Evolutionary conservation across 768 basidiomycete genomes (phyloP).

Genomic region (Suillus subluteus): DNA sequence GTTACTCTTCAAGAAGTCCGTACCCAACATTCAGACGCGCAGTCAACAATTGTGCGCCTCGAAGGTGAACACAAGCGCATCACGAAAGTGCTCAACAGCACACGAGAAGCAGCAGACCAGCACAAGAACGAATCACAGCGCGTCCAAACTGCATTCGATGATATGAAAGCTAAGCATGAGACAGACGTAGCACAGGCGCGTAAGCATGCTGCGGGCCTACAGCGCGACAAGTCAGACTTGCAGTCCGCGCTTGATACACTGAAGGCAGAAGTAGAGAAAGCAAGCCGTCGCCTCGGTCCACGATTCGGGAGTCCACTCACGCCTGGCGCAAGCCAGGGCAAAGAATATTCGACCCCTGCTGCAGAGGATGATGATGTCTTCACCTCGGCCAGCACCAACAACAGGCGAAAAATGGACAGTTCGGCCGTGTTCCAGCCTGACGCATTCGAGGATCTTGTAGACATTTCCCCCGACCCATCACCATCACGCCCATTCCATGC

Average conservation of each 20-base stretch:
- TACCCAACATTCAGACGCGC: constrained; percentile 65
- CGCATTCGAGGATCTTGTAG: constrained; percentile 47
- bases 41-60: constrained; percentile 65
- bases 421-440: constrained; percentile 50
- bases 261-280: constrained; percentile 72
- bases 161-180: constrained; percentile 89
- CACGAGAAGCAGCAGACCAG: constrained; percentile 78
- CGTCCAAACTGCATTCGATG: constrained; percentile 61
- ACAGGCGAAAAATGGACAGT: constrained; percentile 59
- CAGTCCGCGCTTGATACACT: constrained; percentile 78
- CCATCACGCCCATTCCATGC: constrained; percentile 65
- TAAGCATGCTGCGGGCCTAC: constrained; percentile 83
- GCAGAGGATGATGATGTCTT: constrained; percentile 69
- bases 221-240: constrained; percentile 91
- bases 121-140: constrained; percentile 88
- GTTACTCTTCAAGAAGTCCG: constrained; percentile 88
- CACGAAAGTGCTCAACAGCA: constrained; percentile 68
- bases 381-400: constrained; percentile 62
- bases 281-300: constrained; percentile 57
- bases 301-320: constrained; percentile 77
- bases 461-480: constrained; percentile 67
- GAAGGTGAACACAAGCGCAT: constrained; percentile 86
- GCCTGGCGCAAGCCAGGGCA: constrained; percentile 51
- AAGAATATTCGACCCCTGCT: constrained; percentile 61
- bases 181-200: constrained; percentile 92